Conservation (phyloP, 73 alveolate genomes). For the Blepharisma japonicum region DNA sequence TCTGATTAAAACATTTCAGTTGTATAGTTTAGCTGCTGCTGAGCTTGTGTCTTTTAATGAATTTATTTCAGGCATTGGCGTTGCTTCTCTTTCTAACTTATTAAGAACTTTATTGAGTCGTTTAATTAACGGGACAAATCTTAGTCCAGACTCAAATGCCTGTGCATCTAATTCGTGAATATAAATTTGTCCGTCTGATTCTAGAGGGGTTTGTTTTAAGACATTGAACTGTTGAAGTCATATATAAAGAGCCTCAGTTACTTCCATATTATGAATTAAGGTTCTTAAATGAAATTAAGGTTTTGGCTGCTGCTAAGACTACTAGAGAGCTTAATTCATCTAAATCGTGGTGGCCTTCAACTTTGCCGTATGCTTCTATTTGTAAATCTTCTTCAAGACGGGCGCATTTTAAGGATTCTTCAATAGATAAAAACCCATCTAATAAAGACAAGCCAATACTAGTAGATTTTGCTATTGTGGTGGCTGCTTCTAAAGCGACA, state of each 20-base stretch:
- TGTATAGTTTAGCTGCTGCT: conserved; percentile 29
- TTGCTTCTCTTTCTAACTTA: background rate
- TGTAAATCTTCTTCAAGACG: conserved; percentile 22
- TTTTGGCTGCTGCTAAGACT: background rate
- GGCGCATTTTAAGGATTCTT: conserved; percentile 1
- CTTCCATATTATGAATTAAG: conserved; percentile 14
- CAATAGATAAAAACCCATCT: conserved; percentile 19
- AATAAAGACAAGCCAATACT: conserved; percentile 8
- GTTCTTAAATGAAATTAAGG: background rate
- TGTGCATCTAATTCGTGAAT: conserved; percentile 25
- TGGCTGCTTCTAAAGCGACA: conserved; percentile 26
- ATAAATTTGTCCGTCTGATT: background rate
- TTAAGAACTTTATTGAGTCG: background rate
- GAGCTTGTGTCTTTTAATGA: conserved; percentile 28
- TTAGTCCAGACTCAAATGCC: conserved; percentile 16
- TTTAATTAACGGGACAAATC: conserved; percentile 15
- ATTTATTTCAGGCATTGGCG: conserved; percentile 30
- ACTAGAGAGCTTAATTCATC: background rate
- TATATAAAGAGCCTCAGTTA: background rate
- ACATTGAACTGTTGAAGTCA: conserved; percentile 16
- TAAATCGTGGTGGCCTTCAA: conserved; percentile 34
- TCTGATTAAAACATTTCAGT: conserved; percentile 19
- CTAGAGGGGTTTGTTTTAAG: background rate
- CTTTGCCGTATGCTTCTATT: conserved; percentile 15
- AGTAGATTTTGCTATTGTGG: conserved; percentile 23